phyloP scores from a whole-genome alignment of 768 basidiomycete genomes.

The Polyporus arcularius region DNA sequence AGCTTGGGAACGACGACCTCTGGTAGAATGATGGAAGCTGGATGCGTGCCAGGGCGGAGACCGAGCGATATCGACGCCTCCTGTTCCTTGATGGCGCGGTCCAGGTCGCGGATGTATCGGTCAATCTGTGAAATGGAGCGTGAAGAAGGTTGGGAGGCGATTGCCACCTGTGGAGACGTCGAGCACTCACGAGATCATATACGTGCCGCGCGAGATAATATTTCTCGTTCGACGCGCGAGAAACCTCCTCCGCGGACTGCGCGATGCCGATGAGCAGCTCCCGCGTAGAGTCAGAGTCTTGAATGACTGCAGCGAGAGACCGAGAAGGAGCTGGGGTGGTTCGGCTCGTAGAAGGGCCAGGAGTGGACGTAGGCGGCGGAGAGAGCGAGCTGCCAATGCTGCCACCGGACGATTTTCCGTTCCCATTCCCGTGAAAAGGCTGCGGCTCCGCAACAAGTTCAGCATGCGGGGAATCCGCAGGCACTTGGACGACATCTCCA shows the following conservation, averaged over 20 bases:
- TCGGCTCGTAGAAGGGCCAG: neutral
- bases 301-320: neutral
- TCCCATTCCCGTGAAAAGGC: neutral
- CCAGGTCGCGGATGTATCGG: conserved; percentile 75
- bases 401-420: neutral
- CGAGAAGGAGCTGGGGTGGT: neutral
- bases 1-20: conserved; percentile 60
- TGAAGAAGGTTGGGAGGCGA: neutral
- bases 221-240: conserved; percentile 75
- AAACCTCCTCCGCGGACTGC: conserved; percentile 56
- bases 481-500: neutral
- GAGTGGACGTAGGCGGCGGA: neutral
- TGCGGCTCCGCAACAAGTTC: neutral
- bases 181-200: conserved; percentile 60
- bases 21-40: conserved; percentile 57
- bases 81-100: conserved; percentile 69
- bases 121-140: conserved; percentile 55
- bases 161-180: neutral
- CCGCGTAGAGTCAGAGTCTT: conserved; percentile 40
- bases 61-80: conserved; percentile 57
- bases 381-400: neutral
- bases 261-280: conserved; percentile 60
- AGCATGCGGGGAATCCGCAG: neutral
- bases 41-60: conserved; percentile 53
- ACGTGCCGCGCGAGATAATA: conserved; percentile 71